Base-by-base conservation (phyloP, 2,329 filamentous ascomycete species). In the Colletotrichum shisoi region DNA sequence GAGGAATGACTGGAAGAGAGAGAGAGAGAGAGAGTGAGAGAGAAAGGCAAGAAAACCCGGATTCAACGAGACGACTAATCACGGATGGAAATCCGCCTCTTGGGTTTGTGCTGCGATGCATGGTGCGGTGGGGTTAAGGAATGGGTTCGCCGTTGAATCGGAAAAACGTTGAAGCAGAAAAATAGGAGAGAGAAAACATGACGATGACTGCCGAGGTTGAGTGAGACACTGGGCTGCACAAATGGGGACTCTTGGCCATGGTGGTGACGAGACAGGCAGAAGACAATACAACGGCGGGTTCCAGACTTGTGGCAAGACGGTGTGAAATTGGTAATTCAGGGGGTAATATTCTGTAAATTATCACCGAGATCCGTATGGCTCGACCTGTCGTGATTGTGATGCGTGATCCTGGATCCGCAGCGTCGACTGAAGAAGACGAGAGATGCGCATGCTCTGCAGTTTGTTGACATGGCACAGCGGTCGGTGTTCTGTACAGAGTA, bases 201-300 rank as follows among this genome's bases (percentile, higher is more conserved):
- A 27, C 42, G 48, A 46, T 42, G 59, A 60, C 34, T 34, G 42
- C 39, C 54, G 34, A 39, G 48, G 49, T 56, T 56, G 64, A 67
- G 54, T 56, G 64, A 67, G 54, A 67, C 64, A 64, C 27, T 31
- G 46, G 63, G 45, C 52, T 58, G 59, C 21, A 64, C 61, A n/a
- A 45, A 49, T 59, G 49, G 48, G 64, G 54, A 34, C 51, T 54
- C 56, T 64, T 48, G 48, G 61, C 64, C 54, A 53, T 19, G 52
- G 17, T 54, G 34, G 42, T 64, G 64, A 64, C 61, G 39, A 40
- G 45, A 67, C 44, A 48, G 44, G 44, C 19, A 48, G n/a, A 37
- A 24, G n/a, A 39, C 17, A 24, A 46, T 40, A 48, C 40, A 57
- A 57, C 31, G 9, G 21, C 15, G 27, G 45, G 24, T 27, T 46